Base-by-base conservation (phyloP, 2,329 filamentous ascomycete genomes). In the Colletotrichum limetticola region DNA sequence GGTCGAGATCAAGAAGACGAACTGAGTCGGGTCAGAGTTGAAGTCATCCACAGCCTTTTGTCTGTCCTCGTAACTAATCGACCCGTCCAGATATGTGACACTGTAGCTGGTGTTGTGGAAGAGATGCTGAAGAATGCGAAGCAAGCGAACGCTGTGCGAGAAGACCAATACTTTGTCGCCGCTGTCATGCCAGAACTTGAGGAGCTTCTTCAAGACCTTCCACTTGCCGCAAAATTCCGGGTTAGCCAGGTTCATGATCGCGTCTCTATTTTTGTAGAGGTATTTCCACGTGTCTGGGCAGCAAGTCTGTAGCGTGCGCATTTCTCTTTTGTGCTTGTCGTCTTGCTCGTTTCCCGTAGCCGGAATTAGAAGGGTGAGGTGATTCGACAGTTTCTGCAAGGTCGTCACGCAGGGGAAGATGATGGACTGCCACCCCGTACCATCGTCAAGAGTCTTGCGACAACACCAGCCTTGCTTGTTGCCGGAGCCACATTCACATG, bases 91-190 rank as follows among this genome's bases (percentile, higher is more conserved):
- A 78, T 97, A 98, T 77, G 93, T 96, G 74, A 98, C 92, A 68
- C 93, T 97, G 83, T 98, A 99, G 78, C 91, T 92, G 0, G 96
- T 98, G 75, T 94, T 93, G 77, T 92, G 91, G 81, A 99, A 97
- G 0, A 99, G 87, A 77, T 94, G 91, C 76, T 95, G 91, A 5
- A 99, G 85, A 80, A 98, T 97, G 57, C 91, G 92, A 28, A 99
- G 84, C 3, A 99, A 86, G 2, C 94, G 91, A 5, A 98, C 95
- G 72, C 93, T 97, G 78, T 98, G 95, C 0, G 94, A 97, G 81
- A 99, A 99, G 2, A 99, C 93, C 0, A 99, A 88, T 0, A 98
- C 97, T 82, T 98, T 99, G 83, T 98, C 95, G 16, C 95, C 94
- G 78, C 93, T 95, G 16, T 89, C 87, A 79, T 98, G 91, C 97